These are phyloP conservation scores for Coemansia sp. DNA, from an alignment of 192 early-diverging fungal genomes.

Conservation along the genomic window DNA sequence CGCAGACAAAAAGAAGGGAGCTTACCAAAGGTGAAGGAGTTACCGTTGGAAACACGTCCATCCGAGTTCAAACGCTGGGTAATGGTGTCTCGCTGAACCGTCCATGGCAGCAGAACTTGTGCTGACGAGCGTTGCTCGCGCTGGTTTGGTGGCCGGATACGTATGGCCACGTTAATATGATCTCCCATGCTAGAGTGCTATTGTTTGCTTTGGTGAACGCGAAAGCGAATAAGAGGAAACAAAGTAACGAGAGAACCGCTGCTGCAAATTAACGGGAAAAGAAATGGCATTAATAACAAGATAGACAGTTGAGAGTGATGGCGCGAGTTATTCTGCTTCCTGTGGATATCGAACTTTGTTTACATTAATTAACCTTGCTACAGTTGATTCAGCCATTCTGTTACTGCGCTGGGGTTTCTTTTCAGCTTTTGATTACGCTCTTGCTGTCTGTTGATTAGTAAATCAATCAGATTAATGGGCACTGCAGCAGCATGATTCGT, in stretches of 20 bases:
- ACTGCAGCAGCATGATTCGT: too few relatives aligned
- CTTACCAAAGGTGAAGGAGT: slow-evolving; percentile 56
- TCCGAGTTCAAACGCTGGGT: slow-evolving; percentile 35
- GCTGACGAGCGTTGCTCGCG: slow-evolving; percentile 59
- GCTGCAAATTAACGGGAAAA: too few relatives aligned
- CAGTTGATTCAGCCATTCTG: too few relatives aligned
- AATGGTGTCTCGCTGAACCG: slow-evolving; percentile 48
- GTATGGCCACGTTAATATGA: slow-evolving; percentile 71
- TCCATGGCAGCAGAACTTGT: slow-evolving; percentile 35
- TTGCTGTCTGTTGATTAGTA: too few relatives aligned
- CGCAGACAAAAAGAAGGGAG: neutral
- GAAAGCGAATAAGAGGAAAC: neutral
- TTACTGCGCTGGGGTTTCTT: too few relatives aligned
- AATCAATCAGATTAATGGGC: too few relatives aligned
- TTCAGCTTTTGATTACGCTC: too few relatives aligned
- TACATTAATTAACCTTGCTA: too few relatives aligned
- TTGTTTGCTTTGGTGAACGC: slow-evolving; percentile 3
- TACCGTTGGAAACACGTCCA: slow-evolving; percentile 35
- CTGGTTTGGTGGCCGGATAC: slow-evolving; percentile 67
- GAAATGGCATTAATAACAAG: too few relatives aligned
- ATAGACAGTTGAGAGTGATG: too few relatives aligned
- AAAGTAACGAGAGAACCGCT: neutral
- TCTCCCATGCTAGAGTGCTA: slow-evolving; percentile 32
- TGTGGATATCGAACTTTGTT: too few relatives aligned
- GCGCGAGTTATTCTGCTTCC: too few relatives aligned